phyloP scores from a whole-genome alignment of 2,329 filamentous ascomycete species.

The Aureobasidium melanogenum region DNA sequence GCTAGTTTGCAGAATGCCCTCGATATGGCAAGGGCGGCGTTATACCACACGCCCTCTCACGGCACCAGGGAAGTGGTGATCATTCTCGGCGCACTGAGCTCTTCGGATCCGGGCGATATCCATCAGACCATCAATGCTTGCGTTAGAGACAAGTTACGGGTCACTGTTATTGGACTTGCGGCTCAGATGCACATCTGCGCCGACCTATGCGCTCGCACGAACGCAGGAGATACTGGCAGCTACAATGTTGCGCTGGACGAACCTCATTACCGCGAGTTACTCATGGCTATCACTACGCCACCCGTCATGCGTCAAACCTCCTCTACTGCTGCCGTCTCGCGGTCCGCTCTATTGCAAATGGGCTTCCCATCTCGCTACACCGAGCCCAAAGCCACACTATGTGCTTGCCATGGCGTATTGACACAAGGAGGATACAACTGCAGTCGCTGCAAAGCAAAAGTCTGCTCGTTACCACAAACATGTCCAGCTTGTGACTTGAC shows the following conservation, averaged over 20 bases:
- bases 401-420: conserved; percentile 81
- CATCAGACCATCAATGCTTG: conserved; percentile 78
- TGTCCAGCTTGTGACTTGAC: conserved; percentile 88
- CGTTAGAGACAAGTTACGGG: conserved; percentile 72
- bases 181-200: conserved; percentile 88
- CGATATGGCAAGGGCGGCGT: conserved; percentile 83
- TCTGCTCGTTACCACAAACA: conserved; percentile 81
- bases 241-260: conserved; percentile 85
- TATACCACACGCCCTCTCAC: conserved; percentile 90
- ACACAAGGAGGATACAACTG: conserved; percentile 81
- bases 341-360: conserved; percentile 75
- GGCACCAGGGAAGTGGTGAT: conserved; percentile 89
- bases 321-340: conserved; percentile 12
- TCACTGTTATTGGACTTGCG: conserved; percentile 81
- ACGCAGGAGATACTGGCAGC: conserved; percentile 63
- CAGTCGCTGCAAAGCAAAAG: conserved; percentile 78
- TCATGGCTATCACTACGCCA: conserved; percentile 81
- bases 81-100: conserved; percentile 82
- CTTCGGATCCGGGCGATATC: conserved; percentile 89
- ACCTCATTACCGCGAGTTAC: conserved; percentile 77
- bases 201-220: conserved; percentile 81
- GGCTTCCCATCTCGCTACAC: conserved; percentile 86
- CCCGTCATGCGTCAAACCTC: conserved; percentile 59
- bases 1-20: conserved; percentile 77
- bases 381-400: conserved; percentile 64